phyloP scores from a whole-genome alignment of 2,329 filamentous ascomycete species.

The Arthroderma uncinatum region DNA sequence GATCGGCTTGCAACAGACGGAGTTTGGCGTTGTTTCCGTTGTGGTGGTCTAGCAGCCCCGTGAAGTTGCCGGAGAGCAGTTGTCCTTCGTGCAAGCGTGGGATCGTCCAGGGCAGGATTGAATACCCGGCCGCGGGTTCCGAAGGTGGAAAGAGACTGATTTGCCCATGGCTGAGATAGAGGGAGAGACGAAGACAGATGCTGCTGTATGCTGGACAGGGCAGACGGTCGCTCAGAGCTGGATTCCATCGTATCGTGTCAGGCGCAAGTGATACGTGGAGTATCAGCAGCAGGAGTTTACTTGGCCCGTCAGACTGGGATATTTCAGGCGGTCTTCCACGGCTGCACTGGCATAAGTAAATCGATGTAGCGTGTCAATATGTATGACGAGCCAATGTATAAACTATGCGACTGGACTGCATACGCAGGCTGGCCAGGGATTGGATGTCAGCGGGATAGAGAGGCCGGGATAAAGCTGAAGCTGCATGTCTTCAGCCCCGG shows the following conservation, averaged over 20 bases:
- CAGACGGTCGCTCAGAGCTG: conserved; percentile 20
- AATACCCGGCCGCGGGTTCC: conserved; percentile 19
- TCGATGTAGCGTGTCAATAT: conserved; percentile 12
- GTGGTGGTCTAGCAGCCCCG: conserved; percentile 19
- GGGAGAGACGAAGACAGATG: conserved; percentile 22
- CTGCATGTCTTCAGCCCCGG: conserved; percentile 7
- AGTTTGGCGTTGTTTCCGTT: conserved; percentile 21
- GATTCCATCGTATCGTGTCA: conserved; percentile 28
- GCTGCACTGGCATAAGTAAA: conserved; percentile 9
- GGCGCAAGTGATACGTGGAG: conserved; percentile 7
- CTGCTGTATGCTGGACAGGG: conserved; percentile 22
- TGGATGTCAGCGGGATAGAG: conserved; percentile 9
- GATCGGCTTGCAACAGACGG: conserved; percentile 18
- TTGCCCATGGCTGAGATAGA: conserved; percentile 25
- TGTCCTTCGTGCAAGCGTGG: conserved; percentile 23
- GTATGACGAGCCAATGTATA: conserved; percentile 11
- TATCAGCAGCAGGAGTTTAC: conserved; percentile 6
- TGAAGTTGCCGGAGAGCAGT: conserved; percentile 27
- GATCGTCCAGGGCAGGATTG: conserved; percentile 22
- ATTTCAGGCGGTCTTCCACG: neutral
- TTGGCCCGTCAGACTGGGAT: conserved; percentile 1
- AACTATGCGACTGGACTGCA: conserved; percentile 4
- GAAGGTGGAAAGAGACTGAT: conserved; percentile 20
- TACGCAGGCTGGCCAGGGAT: neutral
- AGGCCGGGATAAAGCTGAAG: conserved; percentile 12